Percentiles rank a stretch among this genome's conserved stretches.
phyloP scores from a whole-genome alignment of 768 basidiomycete species.

The Lactarius sanguifluus region DNA sequence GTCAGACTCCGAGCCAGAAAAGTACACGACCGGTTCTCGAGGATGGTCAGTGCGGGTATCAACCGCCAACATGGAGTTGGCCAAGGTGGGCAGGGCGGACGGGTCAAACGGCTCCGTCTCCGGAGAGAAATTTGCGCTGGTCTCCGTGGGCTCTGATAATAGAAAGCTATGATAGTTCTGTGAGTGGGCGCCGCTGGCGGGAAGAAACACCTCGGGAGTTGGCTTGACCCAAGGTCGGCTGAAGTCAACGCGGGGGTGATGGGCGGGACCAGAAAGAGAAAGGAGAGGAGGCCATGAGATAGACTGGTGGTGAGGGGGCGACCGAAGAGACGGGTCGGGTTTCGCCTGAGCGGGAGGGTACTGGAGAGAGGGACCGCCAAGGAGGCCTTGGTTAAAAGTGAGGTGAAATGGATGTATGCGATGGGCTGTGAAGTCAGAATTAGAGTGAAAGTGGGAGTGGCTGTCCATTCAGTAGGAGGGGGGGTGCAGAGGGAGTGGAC shows the following conservation, averaged over 20 bases:
- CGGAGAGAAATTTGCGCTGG: constrained; percentile 7
- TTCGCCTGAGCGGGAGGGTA: constrained; percentile 5
- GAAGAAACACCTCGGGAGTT: constrained; percentile 11
- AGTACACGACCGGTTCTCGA: constrained; percentile 9
- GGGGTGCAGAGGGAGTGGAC: neutral
- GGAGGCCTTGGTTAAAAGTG: constrained; percentile 3
- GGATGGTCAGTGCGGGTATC: constrained; percentile 15
- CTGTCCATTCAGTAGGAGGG: neutral
- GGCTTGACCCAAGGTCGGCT: constrained; percentile 16
- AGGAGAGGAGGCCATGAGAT: constrained; percentile 15
- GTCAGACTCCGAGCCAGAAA: constrained; percentile 25
- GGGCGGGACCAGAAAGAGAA: neutral
- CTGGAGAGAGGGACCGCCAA: constrained; percentile 7
- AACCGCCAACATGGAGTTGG: constrained; percentile 10
- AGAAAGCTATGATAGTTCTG: constrained; percentile 12
- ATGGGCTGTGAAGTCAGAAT: neutral
- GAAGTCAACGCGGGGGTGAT: neutral
- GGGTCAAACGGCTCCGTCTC: constrained; percentile 10
- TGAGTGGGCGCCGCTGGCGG: neutral
- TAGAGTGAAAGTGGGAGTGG: constrained; percentile 1
- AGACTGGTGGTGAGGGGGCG: constrained; percentile 7
- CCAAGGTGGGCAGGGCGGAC: constrained; percentile 3
- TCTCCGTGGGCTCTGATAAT: constrained; percentile 6
- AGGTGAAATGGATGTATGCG: constrained; percentile 9
- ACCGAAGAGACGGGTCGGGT: neutral